A percentile compares a stretch with the other conserved stretches of the same genome.
phyloP scores from a whole-genome alignment of 2,329 filamentous ascomycete species.

The Septoria linicola region DNA sequence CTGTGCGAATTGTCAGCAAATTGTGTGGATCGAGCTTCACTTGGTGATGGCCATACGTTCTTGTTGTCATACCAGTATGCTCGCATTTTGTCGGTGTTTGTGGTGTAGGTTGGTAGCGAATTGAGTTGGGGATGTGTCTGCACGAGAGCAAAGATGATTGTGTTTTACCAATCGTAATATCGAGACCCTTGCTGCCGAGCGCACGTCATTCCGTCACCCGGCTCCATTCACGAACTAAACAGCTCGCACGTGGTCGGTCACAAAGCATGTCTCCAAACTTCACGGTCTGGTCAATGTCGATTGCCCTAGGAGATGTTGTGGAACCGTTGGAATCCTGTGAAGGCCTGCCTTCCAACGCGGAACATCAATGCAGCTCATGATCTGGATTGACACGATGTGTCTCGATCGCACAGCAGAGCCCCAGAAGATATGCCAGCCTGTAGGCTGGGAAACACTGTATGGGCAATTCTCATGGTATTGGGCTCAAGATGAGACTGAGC shows the following conservation, averaged over 20 bases:
- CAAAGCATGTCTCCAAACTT: too few species aligned
- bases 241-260: conserved; percentile 4
- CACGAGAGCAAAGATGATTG: neutral
- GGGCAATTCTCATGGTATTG: too few species aligned
- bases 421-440: too few species aligned
- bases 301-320: too few species aligned
- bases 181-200: neutral
- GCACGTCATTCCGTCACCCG: neutral
- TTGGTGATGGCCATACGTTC: conserved; percentile 47
- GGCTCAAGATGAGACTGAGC: too few species aligned
- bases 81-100: conserved; percentile 54
- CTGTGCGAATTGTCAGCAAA: conserved; percentile 46
- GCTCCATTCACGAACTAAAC: neutral
- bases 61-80: conserved; percentile 71
- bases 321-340: too few species aligned
- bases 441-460: too few species aligned
- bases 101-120: neutral
- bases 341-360: too few species aligned
- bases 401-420: too few species aligned
- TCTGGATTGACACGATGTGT: too few species aligned
- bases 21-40: conserved; percentile 11
- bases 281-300: too few species aligned
- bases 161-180: neutral
- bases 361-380: too few species aligned
- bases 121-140: neutral